Evolutionary conservation across 768 basidiomycete species (phyloP).

Genomic region (Mycena olivaceomarginata): DNA sequence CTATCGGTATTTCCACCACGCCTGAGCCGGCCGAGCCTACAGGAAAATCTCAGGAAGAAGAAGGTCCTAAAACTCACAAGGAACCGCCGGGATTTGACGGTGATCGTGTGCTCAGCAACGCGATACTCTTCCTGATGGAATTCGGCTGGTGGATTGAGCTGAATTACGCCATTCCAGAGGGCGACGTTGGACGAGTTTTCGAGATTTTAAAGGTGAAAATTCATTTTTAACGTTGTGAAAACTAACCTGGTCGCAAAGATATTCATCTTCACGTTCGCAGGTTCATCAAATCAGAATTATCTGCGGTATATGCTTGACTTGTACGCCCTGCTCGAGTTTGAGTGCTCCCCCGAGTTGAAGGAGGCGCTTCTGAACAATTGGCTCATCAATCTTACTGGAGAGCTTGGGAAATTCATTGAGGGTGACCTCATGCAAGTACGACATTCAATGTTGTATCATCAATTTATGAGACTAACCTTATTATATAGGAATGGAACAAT

Average conservation of each 20-base stretch:
- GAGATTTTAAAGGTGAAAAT: conserved; percentile 52
- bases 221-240: no score
- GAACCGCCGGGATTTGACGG: conserved; percentile 42
- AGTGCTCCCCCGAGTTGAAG: conserved; percentile 29
- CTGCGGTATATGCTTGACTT: no score
- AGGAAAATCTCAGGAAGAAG: not conserved
- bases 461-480: no score
- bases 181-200: conserved; percentile 52
- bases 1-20: not conserved
- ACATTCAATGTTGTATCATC: no score
- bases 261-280: conserved; percentile 44
- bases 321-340: no score
- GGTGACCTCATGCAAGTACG: no score
- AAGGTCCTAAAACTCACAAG: conserved; percentile 8
- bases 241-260: no score
- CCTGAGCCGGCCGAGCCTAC: not conserved
- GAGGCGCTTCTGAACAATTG: conserved; percentile 44
- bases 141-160: not conserved
- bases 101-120: conserved; percentile 43
- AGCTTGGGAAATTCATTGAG: no score
- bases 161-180: conserved; percentile 46
- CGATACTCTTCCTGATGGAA: not conserved
- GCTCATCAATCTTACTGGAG: conserved; percentile 12
- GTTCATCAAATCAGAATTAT: no score
- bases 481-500: no score